Evolutionary conservation across 139 green algal genomes (phyloP), one percentile per base, ranked within the genome.

Genomic region (Picochlorum sp.): DNA sequence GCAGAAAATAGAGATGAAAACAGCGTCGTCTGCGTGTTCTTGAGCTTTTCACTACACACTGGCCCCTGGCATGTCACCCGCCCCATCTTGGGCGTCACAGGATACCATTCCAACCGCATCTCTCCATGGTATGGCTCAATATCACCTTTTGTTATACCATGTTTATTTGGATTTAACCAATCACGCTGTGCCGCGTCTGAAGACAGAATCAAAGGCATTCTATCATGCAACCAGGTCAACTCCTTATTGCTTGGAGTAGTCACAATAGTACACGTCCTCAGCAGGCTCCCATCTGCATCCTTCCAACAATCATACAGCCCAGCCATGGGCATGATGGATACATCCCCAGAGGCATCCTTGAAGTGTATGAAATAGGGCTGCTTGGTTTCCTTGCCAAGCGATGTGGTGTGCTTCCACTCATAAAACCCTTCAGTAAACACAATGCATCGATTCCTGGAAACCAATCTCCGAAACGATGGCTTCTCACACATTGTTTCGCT

Each of bases 361-460:
- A 75, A 61, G 62, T 83, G 64, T 18, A 91, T 69, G 67, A 86
- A 86, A 70, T 84, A 91, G 1, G 85, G 86, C 73, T 93, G 86
- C 76, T 89, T 91, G 18, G 38, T 38, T 13, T 63, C 67, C 59
- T 68, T 69, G 0, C 47, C 47, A 0, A 41, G 34, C 2, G 34
- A 26, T 10, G 47, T 54, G 4, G 9, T 63, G 81, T 52, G 64
- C n/a, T 73, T 69, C 87, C 87, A 95, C 68, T 95, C 87, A 66
- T 91, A 95, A 49, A 95, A 95, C 10, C 84, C 86, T 26, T 91
- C 65, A 2, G 83, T 20, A 18, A 90, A 65, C 23, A 91, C 79
- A 21, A 91, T 66, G 60, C 86, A 91, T 26, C 86, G 78, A 30
- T 69, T 61, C 7, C 44, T 23, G 18, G 49, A 30, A 44, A 90